Percentiles rank a stretch among this genome's conserved stretches.
phyloP scores from a whole-genome alignment of 192 early-diverging fungal species.

The Mortierella hygrophila region DNA sequence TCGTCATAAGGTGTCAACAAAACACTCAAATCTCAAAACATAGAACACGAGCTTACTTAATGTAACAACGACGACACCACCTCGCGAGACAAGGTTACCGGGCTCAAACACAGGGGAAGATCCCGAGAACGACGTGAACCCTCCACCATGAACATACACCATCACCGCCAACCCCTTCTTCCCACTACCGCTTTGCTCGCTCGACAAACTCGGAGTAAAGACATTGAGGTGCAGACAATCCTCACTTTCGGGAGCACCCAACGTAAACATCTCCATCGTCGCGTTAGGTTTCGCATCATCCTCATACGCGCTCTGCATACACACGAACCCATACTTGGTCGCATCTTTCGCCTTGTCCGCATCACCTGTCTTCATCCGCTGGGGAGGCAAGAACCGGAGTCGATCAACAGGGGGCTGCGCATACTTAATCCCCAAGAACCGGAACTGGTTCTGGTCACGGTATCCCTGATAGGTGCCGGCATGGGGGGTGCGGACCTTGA shows the following conservation, averaged over 20 bases:
- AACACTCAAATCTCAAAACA: not conserved
- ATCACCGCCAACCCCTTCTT: constrained; percentile 34
- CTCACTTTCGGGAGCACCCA: constrained; percentile 23
- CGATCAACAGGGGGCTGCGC: constrained; percentile 39
- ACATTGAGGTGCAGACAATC: constrained; percentile 55
- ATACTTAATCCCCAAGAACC: constrained; percentile 47
- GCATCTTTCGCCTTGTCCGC: constrained; percentile 6
- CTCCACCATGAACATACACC: constrained; percentile 45
- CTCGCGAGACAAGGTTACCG: constrained; percentile 48
- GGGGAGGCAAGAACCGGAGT: constrained; percentile 24
- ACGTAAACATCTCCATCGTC: not conserved
- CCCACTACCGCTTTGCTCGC: not conserved
- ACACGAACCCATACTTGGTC: constrained; percentile 20
- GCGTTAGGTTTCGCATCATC: not conserved
- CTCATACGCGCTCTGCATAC: constrained; percentile 3
- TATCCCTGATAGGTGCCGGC: constrained; percentile 30
- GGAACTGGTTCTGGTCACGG: constrained; percentile 41
- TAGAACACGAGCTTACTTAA: constrained; percentile 14
- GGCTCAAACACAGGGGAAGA: constrained; percentile 30
- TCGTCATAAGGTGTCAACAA: not conserved
- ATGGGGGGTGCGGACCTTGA: constrained; percentile 20
- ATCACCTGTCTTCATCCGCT: constrained; percentile 4
- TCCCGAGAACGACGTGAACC: not conserved
- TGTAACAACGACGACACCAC: constrained; percentile 47
- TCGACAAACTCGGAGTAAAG: constrained; percentile 27